Evolutionary conservation across 2,329 filamentous ascomycete species (phyloP).

Genomic region (Fusarium sp.): DNA sequence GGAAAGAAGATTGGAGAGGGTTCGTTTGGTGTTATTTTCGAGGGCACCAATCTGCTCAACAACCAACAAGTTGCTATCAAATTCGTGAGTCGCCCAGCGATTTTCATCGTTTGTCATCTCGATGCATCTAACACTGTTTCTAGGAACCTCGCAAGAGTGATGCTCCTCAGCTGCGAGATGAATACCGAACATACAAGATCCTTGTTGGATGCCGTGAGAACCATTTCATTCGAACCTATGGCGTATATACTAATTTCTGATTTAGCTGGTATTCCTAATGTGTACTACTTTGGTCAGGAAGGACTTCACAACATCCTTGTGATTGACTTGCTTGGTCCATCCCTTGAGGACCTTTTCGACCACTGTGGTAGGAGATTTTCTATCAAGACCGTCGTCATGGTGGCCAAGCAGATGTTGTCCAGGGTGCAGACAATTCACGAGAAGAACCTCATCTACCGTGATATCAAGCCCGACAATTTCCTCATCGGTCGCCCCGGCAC

Average conservation of each 20-base stretch:
- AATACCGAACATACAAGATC: slow-evolving; percentile 99
- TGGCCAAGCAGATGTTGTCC: slow-evolving; percentile 98
- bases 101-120: not conserved
- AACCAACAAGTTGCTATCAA: slow-evolving; percentile 99
- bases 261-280: slow-evolving; percentile 95
- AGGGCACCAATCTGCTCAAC: slow-evolving; percentile 97
- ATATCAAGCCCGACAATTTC: slow-evolving; percentile 99
- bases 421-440: slow-evolving; percentile 94
- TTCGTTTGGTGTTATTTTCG: slow-evolving; percentile 98
- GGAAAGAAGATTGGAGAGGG: slow-evolving; percentile 99
- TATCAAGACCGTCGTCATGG: slow-evolving; percentile 98
- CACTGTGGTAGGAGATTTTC: slow-evolving; percentile 95
- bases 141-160: slow-evolving; percentile 99
- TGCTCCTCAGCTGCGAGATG: slow-evolving; percentile 95
- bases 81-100: slow-evolving; percentile 70
- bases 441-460: slow-evolving; percentile 98
- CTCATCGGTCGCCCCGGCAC: slow-evolving; percentile 90
- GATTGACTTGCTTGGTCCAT: slow-evolving; percentile 93
- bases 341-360: slow-evolving; percentile 95
- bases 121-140: slow-evolving; percentile 12
- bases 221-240: not conserved
- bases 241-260: slow-evolving; percentile 46
- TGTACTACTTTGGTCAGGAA: slow-evolving; percentile 99
- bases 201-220: slow-evolving; percentile 95
- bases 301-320: slow-evolving; percentile 98